Base-by-base conservation (phyloP, 2,329 filamentous ascomycete genomes). In the Ophiostoma sp. region DNA sequence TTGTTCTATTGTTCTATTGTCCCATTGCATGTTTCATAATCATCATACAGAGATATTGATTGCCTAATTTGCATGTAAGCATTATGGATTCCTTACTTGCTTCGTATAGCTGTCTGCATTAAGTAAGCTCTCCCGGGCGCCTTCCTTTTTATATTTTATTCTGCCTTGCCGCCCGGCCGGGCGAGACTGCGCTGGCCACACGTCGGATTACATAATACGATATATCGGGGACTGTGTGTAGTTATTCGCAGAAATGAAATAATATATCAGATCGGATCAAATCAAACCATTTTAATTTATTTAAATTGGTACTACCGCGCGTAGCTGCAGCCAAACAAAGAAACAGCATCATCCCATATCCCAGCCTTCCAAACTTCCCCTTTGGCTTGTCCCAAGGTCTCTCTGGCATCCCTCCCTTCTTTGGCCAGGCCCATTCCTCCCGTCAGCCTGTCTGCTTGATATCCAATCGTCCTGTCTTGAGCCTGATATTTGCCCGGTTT, bases 401-500 rank as follows among this genome's bases (percentile, higher is more conserved):
- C 7, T 27, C 17, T 57, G 52, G 10, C 13, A 31, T 41, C 11
- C 39, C 39, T 41, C 39, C 15, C 44, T 17, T 48, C 44, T 13
- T 57, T 27, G n/a, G 10, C n/a, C 52, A 57, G 23, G 8, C 23
- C 48, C 23, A 57, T 57, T 23, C n/a, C 52, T 60, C 23, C 10
- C 27, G 13, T 15, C 23, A 2, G 27, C 52, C 23, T 27, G 17
- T 52, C 4, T 11, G 10, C 52, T 57, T 11, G 10, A 10, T 5
- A 31, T 13, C n/a, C 10, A 13, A 57, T 57, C 4, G 23, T n/a
- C 11, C 10, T 57, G 23, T 7, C 52, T 23, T 15, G 3, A 5
- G 44, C 44, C 57, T 62, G 57, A 23, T 62, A 62, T 33, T 62
- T 62, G 57, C 57, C 57, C 57, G 27, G 33, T 62, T 33, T 62